Base-by-base conservation (phyloP, 495 filamentous ascomycete species). In the Aspergillus sclerotiicarbonarius region DNA sequence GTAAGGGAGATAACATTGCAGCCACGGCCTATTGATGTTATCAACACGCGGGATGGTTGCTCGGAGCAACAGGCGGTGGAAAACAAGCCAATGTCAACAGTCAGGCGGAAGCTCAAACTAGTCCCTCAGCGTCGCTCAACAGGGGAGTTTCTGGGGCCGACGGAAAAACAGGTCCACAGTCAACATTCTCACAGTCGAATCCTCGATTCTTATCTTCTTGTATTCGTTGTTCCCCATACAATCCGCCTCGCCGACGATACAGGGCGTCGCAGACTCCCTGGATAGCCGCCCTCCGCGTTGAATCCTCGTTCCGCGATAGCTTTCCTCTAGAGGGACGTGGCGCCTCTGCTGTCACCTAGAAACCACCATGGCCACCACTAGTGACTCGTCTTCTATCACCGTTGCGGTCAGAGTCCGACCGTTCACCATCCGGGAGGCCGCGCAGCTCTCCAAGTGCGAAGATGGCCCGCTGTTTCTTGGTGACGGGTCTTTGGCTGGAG, bases 401-500 rank as follows among this genome's bases (percentile, higher is more conserved):
- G 76, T 75, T 50, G 67, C 76, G 80, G 92, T 98, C 60, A 85
- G 94, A 69, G 94, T 98, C 48, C 90, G 94, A 61, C 94, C 94
- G 6, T 98, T 98, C 68, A 98, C 77, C 2, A 77, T 83, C 45
- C 73, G 84, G 62, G 85, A 88, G 71, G 85, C 85, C 50, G 85
- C 85, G 29, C 85, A 88, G 62, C 66, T 88, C 51, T 82, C 89
- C 39, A 87, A 85, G 71, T 84, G 79, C 64, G 92, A 98, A 58
- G 94, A 98, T 73, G 84, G 87, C 37, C 90, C 92, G 1, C 72
- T 96, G 31, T 98, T 99, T 71, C 85, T 99, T 25, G 94, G 94
- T 46, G 94, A 98, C 67, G 94, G 94, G 18, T 96, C 92, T 8
- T 77, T 99, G 56, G 93, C 95, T 6, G 87, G 82, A 50, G 88